Evolutionary conservation across 129 eudicot genomes (phyloP).

Genomic region (Helichrysum umbraculigerum): DNA sequence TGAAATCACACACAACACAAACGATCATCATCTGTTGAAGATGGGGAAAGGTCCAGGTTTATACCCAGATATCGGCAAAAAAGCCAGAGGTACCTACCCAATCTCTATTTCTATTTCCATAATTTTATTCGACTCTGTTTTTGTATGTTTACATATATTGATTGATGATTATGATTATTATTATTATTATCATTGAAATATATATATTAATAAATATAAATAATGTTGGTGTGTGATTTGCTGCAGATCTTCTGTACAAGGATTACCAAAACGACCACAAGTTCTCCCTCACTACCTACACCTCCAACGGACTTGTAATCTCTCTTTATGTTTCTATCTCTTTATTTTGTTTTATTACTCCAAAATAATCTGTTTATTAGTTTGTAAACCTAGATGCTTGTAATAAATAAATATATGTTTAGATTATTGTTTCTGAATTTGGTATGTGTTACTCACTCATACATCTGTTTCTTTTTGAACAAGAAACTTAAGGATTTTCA

Average conservation of each 20-base stretch:
- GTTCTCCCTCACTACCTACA: constrained; percentile 68
- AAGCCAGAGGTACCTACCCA: constrained; percentile 58
- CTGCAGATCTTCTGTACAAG: constrained; percentile 79
- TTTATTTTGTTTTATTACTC: no score
- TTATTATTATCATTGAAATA: neutral
- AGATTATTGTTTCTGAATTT: constrained; percentile 9
- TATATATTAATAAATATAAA: no score
- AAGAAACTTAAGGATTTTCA: neutral
- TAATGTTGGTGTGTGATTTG: constrained; percentile 13
- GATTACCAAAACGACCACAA: constrained; percentile 84
- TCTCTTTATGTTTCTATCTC: neutral
- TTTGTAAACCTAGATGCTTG: no score
- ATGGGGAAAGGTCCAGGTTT: constrained; percentile 88
- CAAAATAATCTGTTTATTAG: no score
- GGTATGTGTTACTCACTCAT: neutral
- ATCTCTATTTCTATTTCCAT: neutral
- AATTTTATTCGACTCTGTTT: neutral
- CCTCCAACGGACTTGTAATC: constrained; percentile 71
- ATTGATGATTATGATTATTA: neutral
- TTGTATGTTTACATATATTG: neutral
- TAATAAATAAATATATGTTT: neutral
- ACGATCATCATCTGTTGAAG: constrained; percentile 12
- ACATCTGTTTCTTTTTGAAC: neutral
- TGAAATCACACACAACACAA: constrained; percentile 3
- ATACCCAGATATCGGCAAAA: constrained; percentile 82